phyloP scores from a whole-genome alignment of 345 rosid species.

The Anastatica hierochuntica region DNA sequence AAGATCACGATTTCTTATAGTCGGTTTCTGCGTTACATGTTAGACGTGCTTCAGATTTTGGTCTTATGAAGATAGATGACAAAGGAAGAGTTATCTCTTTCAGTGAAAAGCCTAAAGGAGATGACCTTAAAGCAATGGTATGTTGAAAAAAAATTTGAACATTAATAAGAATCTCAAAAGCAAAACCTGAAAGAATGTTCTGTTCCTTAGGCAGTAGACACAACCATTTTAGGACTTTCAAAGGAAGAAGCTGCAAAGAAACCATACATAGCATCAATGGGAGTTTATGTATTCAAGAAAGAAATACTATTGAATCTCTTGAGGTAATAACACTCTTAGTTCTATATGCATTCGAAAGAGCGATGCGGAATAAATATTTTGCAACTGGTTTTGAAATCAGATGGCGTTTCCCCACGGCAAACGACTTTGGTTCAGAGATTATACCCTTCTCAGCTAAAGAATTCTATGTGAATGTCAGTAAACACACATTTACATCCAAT shows the following conservation, averaged over 20 bases:
- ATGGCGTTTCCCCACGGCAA: constrained; percentile 98
- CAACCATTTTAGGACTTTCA: constrained; percentile 76
- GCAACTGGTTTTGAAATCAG: constrained; percentile 29
- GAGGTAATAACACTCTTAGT: constrained; percentile 44
- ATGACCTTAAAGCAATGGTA: constrained; percentile 78
- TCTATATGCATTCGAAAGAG: neutral
- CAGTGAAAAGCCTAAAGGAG: constrained; percentile 90
- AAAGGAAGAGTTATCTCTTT: constrained; percentile 74
- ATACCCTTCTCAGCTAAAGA: constrained; percentile 90
- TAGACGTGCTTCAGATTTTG: constrained; percentile 97
- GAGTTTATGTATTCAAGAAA: constrained; percentile 89
- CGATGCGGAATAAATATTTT: neutral
- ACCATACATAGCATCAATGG: constrained; percentile 98
- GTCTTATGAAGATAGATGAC: constrained; percentile 90
- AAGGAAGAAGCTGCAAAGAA: constrained; percentile 68
- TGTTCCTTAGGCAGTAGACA: constrained; percentile 67
- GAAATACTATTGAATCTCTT: constrained; percentile 85
- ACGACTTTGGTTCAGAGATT: constrained; percentile 94
- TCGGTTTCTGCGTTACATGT: constrained; percentile 25
- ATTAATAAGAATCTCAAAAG: neutral
- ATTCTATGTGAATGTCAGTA: constrained; percentile 50
- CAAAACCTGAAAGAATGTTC: constrained; percentile 2
- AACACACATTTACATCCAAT: constrained; percentile 1
- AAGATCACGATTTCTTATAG: constrained; percentile 16
- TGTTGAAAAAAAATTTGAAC: neutral